A percentile compares a stretch with the other conserved stretches of the same genome.
phyloP scores from a whole-genome alignment of 768 basidiomycete genomes.

The Grammothele lineata region DNA sequence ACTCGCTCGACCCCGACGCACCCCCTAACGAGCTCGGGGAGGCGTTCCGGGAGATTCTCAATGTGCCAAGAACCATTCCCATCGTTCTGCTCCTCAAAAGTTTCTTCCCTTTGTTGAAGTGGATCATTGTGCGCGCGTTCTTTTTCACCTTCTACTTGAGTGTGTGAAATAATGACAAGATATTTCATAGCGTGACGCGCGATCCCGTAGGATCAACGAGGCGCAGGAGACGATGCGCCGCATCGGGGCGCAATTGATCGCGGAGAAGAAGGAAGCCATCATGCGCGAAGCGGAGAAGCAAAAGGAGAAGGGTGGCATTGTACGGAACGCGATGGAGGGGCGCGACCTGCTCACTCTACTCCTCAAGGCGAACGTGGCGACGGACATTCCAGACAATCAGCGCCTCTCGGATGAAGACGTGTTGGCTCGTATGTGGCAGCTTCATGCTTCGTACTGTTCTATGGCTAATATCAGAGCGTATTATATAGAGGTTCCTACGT shows the following conservation, averaged over 20 bases:
- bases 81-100: slow-evolving; percentile 3
- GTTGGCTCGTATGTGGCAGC: slow-evolving; percentile 41
- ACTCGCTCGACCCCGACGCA: slow-evolving; percentile 23
- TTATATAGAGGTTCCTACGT: slow-evolving; percentile 16
- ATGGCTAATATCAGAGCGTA: too few relatives aligned
- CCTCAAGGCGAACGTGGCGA: slow-evolving; percentile 61
- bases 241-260: slow-evolving; percentile 27
- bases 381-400: slow-evolving; percentile 52
- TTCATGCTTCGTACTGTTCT: neutral
- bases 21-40: slow-evolving; percentile 26
- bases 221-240: slow-evolving; percentile 22
- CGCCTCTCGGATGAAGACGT: slow-evolving; percentile 62
- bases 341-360: slow-evolving; percentile 60
- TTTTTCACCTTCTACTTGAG: neutral
- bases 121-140: too few relatives aligned
- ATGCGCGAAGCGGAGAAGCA: slow-evolving; percentile 4
- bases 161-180: too few relatives aligned
- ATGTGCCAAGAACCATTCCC: neutral
- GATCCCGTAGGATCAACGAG: neutral
- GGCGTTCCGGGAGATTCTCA: slow-evolving; percentile 27
- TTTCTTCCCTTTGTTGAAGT: slow-evolving; percentile 16
- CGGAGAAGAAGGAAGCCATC: slow-evolving; percentile 33
- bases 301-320: slow-evolving; percentile 24
- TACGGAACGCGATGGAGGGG: slow-evolving; percentile 31
- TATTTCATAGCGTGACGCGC: slow-evolving; percentile 10